These are phyloP conservation scores for Lobosporangium transversale DNA, from an alignment of 192 early-diverging fungal genomes.

Conservation along the genomic window DNA sequence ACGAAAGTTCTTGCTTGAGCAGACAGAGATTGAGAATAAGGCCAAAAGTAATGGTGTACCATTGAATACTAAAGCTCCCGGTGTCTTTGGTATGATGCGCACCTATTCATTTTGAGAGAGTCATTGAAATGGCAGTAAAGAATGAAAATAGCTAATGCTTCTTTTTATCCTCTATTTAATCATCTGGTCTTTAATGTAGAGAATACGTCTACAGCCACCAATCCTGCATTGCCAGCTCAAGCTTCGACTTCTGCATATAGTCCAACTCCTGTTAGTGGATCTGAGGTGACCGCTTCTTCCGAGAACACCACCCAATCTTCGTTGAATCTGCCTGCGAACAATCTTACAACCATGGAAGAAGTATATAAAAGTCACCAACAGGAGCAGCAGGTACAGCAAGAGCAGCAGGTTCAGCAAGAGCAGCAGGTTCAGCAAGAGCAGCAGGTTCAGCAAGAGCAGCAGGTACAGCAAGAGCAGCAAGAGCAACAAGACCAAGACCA, in stretches of 20 bases:
- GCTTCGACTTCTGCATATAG: background rate
- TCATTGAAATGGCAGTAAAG: background rate
- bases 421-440: slow-evolving; percentile 10
- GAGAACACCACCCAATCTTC: slow-evolving; percentile 13
- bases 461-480: background rate
- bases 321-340: slow-evolving; percentile 13
- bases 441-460: background rate
- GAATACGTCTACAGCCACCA: background rate
- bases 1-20: slow-evolving; percentile 36
- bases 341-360: slow-evolving; percentile 25
- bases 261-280: slow-evolving; percentile 4
- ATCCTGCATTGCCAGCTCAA: slow-evolving; percentile 1
- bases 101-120: too few relatives aligned
- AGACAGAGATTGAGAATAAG: slow-evolving; percentile 39
- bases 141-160: background rate
- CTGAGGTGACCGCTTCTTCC: slow-evolving; percentile 5
- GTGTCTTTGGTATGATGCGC: slow-evolving; percentile 23
- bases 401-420: slow-evolving; percentile 1
- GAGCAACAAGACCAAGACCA: background rate
- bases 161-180: background rate
- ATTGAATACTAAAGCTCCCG: background rate
- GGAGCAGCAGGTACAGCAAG: slow-evolving; percentile 8
- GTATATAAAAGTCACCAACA: slow-evolving; percentile 20
- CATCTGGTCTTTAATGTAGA: too few relatives aligned
- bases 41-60: slow-evolving; percentile 11